Base-by-base conservation (phyloP, 169 alveolate species). In the Cryptosporidium ryanae region DNA sequence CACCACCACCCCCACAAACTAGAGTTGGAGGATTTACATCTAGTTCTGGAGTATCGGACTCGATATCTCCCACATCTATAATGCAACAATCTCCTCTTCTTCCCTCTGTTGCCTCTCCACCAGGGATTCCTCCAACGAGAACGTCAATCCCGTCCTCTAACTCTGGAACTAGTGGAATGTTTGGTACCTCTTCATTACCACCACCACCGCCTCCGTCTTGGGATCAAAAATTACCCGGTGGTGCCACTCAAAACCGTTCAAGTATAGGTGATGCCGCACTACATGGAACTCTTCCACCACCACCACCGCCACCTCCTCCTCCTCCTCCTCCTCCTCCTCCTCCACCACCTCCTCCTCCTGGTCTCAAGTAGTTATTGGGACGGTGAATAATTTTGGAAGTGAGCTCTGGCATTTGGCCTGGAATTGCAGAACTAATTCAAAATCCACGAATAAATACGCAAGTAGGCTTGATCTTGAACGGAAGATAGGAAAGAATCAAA, bases 1-100 rank as follows among this genome's bases (percentile, higher is more conserved):
- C 71, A 2, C 68, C 87, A 1, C 76, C 87, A 1, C 87, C 87
- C 3, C 84, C 84, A 0, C 87, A 67, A 13, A 67, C 71, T n/a
- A 70, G 87, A 0, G 27, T 76, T 27, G 63, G 87, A 59, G 63
- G 87, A 32, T 76, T 57, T 61, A 63, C 87, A 21, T 2, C 18
- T 10, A 12, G 13, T n/a, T 61, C 46, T 23, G 18, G 32, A 18
- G 17, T 7, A 3, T 6, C 13, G 0, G 44, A 18, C 34, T 12
- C 27, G 50, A 1, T 13, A 15, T 21, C 21, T 23, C 29, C 25
- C 4, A 6, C 1, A 17, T 32, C 48, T 34, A 10, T 52, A 64
- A 2, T n/a, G 0, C 21, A 18, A 17, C 50, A 10, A 64, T 15
- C 76, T 3, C 31, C 64, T 21, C n/a, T 12, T 23, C 64, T 54